phyloP scores from a whole-genome alignment of 805 yeast genomes.

The Teunomyces funiuensis region DNA sequence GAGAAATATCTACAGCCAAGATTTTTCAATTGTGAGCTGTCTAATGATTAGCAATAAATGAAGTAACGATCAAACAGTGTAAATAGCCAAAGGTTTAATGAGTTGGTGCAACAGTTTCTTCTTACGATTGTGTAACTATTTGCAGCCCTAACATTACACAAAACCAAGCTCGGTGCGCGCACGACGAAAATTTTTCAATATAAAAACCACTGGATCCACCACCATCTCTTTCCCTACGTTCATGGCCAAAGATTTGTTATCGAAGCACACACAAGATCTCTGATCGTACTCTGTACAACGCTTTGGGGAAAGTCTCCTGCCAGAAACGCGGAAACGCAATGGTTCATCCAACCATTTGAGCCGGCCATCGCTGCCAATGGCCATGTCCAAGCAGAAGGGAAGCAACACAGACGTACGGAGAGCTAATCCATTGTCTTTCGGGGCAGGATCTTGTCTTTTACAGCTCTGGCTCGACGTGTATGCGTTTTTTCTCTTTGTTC shows the following conservation, averaged over 20 bases:
- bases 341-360: constrained; percentile 29
- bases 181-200: constrained; percentile 2
- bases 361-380: too few species aligned
- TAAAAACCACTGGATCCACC: background rate
- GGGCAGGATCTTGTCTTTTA: constrained; percentile 17
- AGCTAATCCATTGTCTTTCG: constrained; percentile 16
- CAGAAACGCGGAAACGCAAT: constrained; percentile 65
- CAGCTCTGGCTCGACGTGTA: constrained; percentile 18
- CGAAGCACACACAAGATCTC: constrained; percentile 65
- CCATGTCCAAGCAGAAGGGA: too few species aligned
- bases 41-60: too few species aligned
- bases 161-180: background rate
- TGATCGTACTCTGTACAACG: constrained; percentile 27
- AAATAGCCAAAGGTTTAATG: too few species aligned
- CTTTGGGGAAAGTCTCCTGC: constrained; percentile 94
- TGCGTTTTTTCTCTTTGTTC: background rate
- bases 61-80: too few species aligned
- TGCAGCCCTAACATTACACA: constrained; percentile 6
- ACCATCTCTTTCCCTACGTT: constrained; percentile 40
- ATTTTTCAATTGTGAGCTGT: too few species aligned
- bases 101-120: too few species aligned
- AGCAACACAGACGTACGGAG: too few species aligned
- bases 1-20: too few species aligned
- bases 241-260: constrained; percentile 76
- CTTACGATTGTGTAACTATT: constrained; percentile 1